Evolutionary conservation across 495 filamentous ascomycete genomes (phyloP), one percentile per base, ranked within the genome.

Genomic region (Monascus purpureus): DNA sequence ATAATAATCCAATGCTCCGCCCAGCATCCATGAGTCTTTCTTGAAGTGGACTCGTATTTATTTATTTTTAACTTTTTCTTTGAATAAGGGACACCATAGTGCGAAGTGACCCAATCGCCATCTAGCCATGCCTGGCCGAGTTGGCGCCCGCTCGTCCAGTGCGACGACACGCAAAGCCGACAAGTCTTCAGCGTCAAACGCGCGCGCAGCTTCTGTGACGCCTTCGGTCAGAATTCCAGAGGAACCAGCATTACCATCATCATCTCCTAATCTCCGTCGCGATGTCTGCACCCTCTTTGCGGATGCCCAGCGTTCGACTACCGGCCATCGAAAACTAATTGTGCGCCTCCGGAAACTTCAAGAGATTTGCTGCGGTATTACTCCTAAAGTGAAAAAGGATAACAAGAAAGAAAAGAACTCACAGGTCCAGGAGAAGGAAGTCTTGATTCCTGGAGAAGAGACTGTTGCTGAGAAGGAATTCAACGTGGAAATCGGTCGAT

Each of bases 331-430:
- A 17, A 97, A 96, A 47, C 70, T 93, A 0, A 77, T 78, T 13
- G 77, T 93, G 31, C 85, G 75, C 15, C 63, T 93, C 29, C 73
- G 90, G 34, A 93, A 87, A 43, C 61, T 88, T 13, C 86, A 93
- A 42, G 90, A 96, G 47, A 64, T 74, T 25, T 93, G 84, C 65
- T 83, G 81, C 53, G 83, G 80, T 39, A 83, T 88, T 39, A 70
- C 65, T 5, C 63, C 59, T 33, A 64, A 67, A 34, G 52, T 55
- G 13, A 55, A 49, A 6, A 66, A 65, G 28, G 19, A 39, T 4
- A 33, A 44, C 18, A 68, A 66, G 39, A 55, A 63, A 33, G 42
- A 36, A 4, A 55, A 59, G 18, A 35, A 51, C 11, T 2, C 6
- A 6, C 49, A 57, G 28, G 37, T 50, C 17, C 41, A 39, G 25